Evolutionary conservation across 495 filamentous ascomycete species (phyloP).

Genomic region (Sabuloglossum arenarium): DNA sequence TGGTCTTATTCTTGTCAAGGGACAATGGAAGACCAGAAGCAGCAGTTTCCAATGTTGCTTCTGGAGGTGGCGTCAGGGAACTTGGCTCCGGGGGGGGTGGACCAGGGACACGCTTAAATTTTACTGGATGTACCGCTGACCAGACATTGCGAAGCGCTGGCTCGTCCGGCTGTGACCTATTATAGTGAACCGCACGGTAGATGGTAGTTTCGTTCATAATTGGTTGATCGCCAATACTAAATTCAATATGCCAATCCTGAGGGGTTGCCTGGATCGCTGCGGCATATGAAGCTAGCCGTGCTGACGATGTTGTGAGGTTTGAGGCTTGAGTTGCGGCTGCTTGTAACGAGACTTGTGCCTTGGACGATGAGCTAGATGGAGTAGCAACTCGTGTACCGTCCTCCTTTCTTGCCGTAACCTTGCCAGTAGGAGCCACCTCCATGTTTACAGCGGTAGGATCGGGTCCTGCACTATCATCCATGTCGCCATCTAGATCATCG

Average conservation of each 20-base stretch:
- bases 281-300: constrained; percentile 51
- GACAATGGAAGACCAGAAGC: constrained; percentile 51
- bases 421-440: constrained; percentile 75
- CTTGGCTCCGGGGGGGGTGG: constrained; percentile 68
- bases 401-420: constrained; percentile 90
- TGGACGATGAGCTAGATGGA: constrained; percentile 44
- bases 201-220: constrained; percentile 87
- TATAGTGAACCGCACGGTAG: constrained; percentile 80
- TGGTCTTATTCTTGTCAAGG: constrained; percentile 63
- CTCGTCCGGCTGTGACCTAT: constrained; percentile 41
- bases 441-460: constrained; percentile 84
- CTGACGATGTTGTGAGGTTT: constrained; percentile 21
- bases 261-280: constrained; percentile 57
- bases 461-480: constrained; percentile 48
- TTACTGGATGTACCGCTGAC: constrained; percentile 77
- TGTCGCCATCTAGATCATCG: constrained; percentile 74
- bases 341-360: constrained; percentile 19
- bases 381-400: constrained; percentile 83
- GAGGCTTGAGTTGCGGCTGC: constrained; percentile 15
- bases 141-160: constrained; percentile 56
- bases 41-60: constrained; percentile 23
- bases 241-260: constrained; percentile 98
- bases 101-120: constrained; percentile 69
- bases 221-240: constrained; percentile 66
- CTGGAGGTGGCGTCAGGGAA: constrained; percentile 33